Evolutionary conservation across 441 rosid genomes (phyloP).

Genomic region (Syzygium syzygioides): DNA sequence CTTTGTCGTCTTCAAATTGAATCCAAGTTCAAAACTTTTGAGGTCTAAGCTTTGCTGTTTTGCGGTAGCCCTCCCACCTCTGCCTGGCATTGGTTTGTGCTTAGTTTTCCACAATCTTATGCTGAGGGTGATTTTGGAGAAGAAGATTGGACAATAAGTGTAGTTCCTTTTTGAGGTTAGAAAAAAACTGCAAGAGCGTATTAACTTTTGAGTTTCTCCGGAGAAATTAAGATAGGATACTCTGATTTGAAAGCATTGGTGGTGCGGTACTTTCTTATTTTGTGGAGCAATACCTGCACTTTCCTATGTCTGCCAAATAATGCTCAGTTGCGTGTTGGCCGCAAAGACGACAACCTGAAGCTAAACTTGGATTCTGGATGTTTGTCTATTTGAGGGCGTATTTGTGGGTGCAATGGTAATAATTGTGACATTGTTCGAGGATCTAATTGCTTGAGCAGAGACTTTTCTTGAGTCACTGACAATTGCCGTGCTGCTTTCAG

Average conservation of each 20-base stretch:
- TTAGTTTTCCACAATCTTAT: neutral
- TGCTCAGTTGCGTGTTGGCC: neutral
- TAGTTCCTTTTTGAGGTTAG: neutral
- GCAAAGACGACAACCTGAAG: neutral
- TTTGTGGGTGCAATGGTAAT: neutral
- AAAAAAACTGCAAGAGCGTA: neutral
- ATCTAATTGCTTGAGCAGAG: neutral
- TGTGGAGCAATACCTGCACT: neutral
- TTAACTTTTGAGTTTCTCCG: neutral
- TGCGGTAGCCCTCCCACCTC: neutral
- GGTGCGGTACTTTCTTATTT: neutral
- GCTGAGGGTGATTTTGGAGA: neutral
- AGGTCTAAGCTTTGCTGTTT: neutral
- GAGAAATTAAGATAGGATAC: neutral
- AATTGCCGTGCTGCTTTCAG: neutral
- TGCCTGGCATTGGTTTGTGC: neutral
- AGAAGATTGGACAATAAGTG: neutral
- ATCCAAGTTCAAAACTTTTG: neutral
- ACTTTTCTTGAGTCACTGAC: neutral
- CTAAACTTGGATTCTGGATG: neutral
- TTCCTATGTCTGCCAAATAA: neutral
- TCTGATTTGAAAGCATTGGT: neutral
- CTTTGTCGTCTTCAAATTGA: slow-evolving; percentile 1
- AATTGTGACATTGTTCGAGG: neutral
- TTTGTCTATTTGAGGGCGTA: neutral